These are phyloP conservation scores for Entomophthora muscae DNA, from an alignment of 371 early-diverging fungal species.

Conservation along the genomic window DNA sequence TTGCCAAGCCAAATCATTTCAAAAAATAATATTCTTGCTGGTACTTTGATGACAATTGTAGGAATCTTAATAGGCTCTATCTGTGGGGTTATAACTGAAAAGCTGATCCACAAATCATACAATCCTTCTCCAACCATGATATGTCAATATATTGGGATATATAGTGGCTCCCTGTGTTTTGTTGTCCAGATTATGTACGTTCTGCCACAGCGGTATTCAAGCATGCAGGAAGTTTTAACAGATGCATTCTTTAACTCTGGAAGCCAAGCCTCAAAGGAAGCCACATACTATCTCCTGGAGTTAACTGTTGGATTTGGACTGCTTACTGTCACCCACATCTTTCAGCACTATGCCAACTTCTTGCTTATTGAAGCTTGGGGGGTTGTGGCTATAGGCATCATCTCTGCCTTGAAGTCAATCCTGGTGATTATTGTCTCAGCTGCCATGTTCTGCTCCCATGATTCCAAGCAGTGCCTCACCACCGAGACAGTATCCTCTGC, in stretches of 20 bases:
- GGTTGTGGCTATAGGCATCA: slow-evolving; percentile 37
- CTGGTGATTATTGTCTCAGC: slow-evolving; percentile 47
- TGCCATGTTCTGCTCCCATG: slow-evolving; percentile 34
- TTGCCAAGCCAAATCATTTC: not conserved
- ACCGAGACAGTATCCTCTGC: slow-evolving; percentile 27
- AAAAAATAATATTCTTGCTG: not conserved
- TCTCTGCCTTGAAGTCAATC: slow-evolving; percentile 45
- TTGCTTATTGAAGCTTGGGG: slow-evolving; percentile 25
- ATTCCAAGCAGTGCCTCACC: slow-evolving; percentile 45
- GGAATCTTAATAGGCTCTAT: not conserved
- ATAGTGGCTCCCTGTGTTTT: not conserved
- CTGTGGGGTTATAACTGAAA: not conserved
- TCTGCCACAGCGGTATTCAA: not conserved
- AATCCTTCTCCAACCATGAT: not conserved
- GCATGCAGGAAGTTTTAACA: not conserved
- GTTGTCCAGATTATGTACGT: not conserved
- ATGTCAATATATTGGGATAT: not conserved
- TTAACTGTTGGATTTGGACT: slow-evolving; percentile 17
- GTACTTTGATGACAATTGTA: not conserved
- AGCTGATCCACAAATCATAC: too few species aligned
- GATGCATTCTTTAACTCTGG: not conserved
- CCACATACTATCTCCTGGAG: not conserved
- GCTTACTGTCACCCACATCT: slow-evolving; percentile 19
- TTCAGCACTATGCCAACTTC: slow-evolving; percentile 30
- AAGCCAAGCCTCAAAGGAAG: not conserved